Conservation (phyloP, 179 eudicot genomes). For the Spergularia azorica region DNA sequence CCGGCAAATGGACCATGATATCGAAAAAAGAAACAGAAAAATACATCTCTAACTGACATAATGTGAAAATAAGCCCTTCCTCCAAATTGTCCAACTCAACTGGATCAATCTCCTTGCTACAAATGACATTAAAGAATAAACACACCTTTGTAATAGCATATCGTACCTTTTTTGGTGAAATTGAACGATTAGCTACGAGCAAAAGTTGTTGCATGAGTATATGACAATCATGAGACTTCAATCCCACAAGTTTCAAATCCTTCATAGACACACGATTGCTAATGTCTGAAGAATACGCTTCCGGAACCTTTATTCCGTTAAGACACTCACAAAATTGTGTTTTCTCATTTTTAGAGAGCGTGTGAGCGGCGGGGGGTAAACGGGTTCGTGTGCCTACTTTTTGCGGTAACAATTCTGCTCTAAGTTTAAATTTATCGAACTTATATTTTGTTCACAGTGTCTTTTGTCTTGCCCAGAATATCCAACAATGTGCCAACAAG, state of each 20-base stretch:
- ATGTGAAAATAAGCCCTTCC: background rate
- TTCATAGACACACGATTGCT: conserved; percentile 7
- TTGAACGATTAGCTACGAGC: background rate
- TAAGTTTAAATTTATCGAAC: conserved; percentile 23
- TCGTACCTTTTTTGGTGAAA: conserved; percentile 18
- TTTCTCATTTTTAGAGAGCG: background rate
- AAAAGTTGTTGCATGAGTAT: conserved; percentile 15
- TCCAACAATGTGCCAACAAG: conserved; percentile 24
- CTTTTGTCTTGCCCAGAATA: conserved; percentile 27
- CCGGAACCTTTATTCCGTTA: conserved; percentile 17
- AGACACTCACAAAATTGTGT: conserved; percentile 12
- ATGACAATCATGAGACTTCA: conserved; percentile 30
- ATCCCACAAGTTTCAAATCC: background rate
- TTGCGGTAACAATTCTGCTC: background rate
- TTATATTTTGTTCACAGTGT: conserved; percentile 18
- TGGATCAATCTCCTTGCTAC: conserved; percentile 12
- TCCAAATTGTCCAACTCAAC: background rate
- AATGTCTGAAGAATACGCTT: conserved; percentile 34
- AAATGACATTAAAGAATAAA: background rate
- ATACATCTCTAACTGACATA: conserved; percentile 24
- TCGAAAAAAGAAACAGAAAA: conserved; percentile 24
- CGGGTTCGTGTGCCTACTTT: background rate
- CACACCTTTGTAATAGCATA: conserved; percentile 11
- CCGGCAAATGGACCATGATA: conserved; percentile 25
- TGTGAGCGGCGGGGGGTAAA: background rate